Percentiles rank a stretch among this genome's conserved stretches.
Evolutionary conservation across 2,329 filamentous ascomycete species (phyloP).

Genomic region (Hawksworthiomyces lignivorus): DNA sequence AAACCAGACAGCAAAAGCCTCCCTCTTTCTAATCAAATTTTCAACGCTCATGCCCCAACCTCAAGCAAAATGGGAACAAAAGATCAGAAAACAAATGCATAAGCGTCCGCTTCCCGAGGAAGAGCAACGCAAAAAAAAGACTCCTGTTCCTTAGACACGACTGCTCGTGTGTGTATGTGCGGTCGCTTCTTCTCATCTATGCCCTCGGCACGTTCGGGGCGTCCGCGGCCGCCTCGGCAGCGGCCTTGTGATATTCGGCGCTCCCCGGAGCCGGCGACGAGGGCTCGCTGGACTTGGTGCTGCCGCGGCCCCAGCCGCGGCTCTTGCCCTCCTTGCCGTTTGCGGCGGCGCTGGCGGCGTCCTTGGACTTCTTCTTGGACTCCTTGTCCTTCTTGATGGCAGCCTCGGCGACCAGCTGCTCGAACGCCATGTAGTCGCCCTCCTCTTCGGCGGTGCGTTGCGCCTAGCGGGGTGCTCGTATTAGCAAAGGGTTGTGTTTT

Average conservation of each 20-base stretch:
- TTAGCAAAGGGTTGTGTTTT: conserved; percentile 1
- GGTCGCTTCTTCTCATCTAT: too few species aligned
- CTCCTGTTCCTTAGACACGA: too few species aligned
- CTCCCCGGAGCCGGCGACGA: too few species aligned
- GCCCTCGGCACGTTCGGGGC: conserved; percentile 31
- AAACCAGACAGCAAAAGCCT: too few species aligned
- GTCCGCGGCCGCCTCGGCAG: conserved; percentile 25
- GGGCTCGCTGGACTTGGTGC: too few species aligned
- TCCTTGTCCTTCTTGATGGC: conserved; percentile 92
- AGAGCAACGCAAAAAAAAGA: too few species aligned
- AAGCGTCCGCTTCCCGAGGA: too few species aligned
- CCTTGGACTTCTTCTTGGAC: conserved; percentile 57
- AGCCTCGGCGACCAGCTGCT: conserved; percentile 94
- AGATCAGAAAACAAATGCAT: not conserved
- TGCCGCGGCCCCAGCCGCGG: too few species aligned
- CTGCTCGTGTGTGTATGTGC: too few species aligned
- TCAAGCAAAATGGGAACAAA: too few species aligned
- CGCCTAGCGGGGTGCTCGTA: conserved; percentile 59
- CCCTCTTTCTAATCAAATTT: too few species aligned
- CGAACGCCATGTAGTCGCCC: conserved; percentile 97
- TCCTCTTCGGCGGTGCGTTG: conserved; percentile 89
- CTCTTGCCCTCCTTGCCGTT: conserved; percentile 13
- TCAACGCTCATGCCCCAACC: too few species aligned
- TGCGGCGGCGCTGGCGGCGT: conserved; percentile 24
- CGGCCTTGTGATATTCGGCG: conserved; percentile 6